Percentiles rank a stretch among this genome's conserved stretches.
Evolutionary conservation across 768 basidiomycete genomes (phyloP).

Genomic region (Rhodotorula kratochvilovae): DNA sequence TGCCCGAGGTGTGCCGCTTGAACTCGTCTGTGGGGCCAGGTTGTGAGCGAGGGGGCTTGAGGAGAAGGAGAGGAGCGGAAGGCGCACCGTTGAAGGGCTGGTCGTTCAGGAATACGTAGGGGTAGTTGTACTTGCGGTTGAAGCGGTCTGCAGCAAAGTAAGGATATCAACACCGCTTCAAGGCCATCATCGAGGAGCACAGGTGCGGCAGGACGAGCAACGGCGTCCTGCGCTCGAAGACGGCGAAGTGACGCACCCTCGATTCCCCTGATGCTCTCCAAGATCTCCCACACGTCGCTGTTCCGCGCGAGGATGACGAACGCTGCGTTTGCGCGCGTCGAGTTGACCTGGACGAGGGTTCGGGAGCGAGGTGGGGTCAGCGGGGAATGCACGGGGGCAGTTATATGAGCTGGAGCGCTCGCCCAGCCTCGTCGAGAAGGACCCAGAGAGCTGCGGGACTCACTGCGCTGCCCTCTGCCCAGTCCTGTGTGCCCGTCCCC

Average conservation of each 20-base stretch:
- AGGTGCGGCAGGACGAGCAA: not conserved
- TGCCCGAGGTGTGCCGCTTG: constrained; percentile 14
- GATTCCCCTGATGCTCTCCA: constrained; percentile 12
- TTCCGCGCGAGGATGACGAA: constrained; percentile 18
- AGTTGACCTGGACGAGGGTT: not conserved
- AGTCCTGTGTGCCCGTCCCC: too few species aligned
- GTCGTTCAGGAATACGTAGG: constrained; percentile 80
- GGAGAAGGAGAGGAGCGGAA: not conserved
- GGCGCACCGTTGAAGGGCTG: constrained; percentile 55
- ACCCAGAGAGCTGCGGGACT: not conserved
- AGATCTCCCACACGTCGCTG: constrained; percentile 11
- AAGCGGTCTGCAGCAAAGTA: not conserved
- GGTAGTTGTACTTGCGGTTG: constrained; percentile 53
- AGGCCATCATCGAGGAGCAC: too few species aligned
- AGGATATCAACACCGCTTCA: too few species aligned
- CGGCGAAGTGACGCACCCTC: constrained; percentile 3
- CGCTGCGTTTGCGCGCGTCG: not conserved
- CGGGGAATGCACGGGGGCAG: not conserved
- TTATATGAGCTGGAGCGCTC: not conserved
- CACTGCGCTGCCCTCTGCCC: not conserved
- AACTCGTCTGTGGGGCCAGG: constrained; percentile 55
- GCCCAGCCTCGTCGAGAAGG: too few species aligned
- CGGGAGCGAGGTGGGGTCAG: not conserved
- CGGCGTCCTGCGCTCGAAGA: too few species aligned
- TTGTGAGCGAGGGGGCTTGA: constrained; percentile 68